Evolutionary conservation across 257 asterid species (phyloP), one percentile per base, ranked within the genome.

Genomic region (Rauvolfia tetraphylla): DNA sequence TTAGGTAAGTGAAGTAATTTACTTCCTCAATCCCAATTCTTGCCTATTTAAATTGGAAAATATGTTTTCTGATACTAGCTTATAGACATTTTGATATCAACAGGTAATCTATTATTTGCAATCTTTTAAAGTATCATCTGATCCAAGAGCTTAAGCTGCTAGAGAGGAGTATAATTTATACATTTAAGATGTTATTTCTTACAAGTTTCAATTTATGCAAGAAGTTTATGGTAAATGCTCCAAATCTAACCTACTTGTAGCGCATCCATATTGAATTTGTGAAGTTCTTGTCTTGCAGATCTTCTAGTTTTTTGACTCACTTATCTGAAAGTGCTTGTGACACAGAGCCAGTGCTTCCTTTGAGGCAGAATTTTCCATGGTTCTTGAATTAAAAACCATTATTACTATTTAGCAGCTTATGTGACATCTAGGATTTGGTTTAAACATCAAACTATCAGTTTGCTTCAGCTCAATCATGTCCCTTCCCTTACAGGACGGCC

Each of bases 1-100:
- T 83, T 92, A 84, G 97, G 97, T 92, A 90, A 22, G 84, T 44
- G 67, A 33, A 38, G 27, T 58, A 49, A 12, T 31, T 58, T 31
- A 34, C 23, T 22, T 66, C 29, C 49, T 3, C 5, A 31, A 17
- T 31, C 25, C 44, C 42, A 51, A 41, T n/a, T 58, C 5, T n/a
- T 71, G 42, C 46, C 38, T 33, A 23, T 33, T 69, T 44, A 36
- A 36, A 71, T 54, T 44, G 53, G 25, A 78, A n/a, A 4, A 0
- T 51, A 15, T 44, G 31, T 33, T 33, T 44, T 70, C 41, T 66
- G 29, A 9, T 46, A 31, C 38, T 41, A 23, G 42, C n/a, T 58
- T 56, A 46, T 46, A 3, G 10, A 51, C 53, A 56, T 56, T 20
- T 67, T 29, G 72, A 7, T 20, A 22, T 67, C 17, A n/a, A 10